Conservation (phyloP, 1,284 basidiomycete genomes). For the Tranzscheliella williamsii region DNA sequence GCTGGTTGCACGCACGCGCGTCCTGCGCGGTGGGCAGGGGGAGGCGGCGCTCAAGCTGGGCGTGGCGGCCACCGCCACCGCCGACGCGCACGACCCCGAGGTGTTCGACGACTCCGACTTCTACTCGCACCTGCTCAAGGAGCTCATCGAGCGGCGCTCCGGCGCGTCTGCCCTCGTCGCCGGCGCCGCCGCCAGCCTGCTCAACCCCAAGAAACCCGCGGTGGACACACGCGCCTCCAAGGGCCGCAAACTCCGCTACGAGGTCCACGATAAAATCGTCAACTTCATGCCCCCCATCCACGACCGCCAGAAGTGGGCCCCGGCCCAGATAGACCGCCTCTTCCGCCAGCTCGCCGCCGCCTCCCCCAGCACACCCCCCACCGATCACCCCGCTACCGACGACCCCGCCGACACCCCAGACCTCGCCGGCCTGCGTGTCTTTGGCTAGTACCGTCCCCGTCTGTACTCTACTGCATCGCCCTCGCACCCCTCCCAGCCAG, state of each 20-base stretch:
- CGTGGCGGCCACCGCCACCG: not conserved
- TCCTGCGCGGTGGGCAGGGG: constrained; percentile 36
- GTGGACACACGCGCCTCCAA: constrained; percentile 57
- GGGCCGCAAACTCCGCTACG: constrained; percentile 55
- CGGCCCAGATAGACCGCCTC: constrained; percentile 50
- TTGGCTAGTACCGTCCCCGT: no score
- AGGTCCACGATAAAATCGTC: constrained; percentile 55
- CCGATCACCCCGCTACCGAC: no score
- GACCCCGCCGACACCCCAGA: no score
- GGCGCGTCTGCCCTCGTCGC: not conserved
- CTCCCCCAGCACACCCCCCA: not conserved
- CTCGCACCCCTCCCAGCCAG: not conserved
- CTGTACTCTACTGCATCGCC: no score
- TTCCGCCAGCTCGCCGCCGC: constrained; percentile 44
- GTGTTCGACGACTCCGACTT: constrained; percentile 60
- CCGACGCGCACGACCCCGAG: constrained; percentile 14
- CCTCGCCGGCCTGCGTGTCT: constrained; percentile 25
- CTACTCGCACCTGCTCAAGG: constrained; percentile 52
- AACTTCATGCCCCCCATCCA: constrained; percentile 59
- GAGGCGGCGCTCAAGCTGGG: constrained; percentile 16
- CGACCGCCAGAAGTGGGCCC: constrained; percentile 36
- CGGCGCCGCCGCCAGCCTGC: constrained; percentile 3
- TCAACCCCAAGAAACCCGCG: constrained; percentile 36
- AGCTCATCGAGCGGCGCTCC: constrained; percentile 52
- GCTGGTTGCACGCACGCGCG: constrained; percentile 48